phyloP scores from a whole-genome alignment of 2,329 filamentous ascomycete species.

The Penicillium sp. region DNA sequence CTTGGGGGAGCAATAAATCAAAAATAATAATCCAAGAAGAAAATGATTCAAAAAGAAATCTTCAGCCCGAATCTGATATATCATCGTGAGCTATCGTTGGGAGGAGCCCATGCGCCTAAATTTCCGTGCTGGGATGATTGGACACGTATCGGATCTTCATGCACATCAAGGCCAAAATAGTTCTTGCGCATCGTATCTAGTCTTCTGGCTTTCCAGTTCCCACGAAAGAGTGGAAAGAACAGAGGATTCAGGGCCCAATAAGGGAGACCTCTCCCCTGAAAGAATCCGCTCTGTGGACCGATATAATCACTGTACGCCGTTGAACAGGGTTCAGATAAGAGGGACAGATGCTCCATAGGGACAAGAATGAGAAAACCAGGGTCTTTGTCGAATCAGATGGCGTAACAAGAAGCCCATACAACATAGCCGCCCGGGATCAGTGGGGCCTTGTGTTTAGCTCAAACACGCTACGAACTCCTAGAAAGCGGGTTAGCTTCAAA shows the following conservation, averaged over 20 bases:
- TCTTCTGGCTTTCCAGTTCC: too few species aligned
- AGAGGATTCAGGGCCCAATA: background rate
- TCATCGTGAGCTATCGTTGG: conserved; percentile 32
- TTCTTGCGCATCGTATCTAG: background rate
- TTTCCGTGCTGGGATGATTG: conserved; percentile 9
- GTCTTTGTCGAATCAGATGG: conserved; percentile 1
- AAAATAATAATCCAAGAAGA: background rate
- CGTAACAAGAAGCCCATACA: conserved; percentile 12
- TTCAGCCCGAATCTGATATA: conserved; percentile 25
- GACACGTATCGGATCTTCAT: background rate
- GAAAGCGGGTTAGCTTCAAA: conserved; percentile 6
- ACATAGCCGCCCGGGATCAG: conserved; percentile 27
- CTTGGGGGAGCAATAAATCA: background rate
- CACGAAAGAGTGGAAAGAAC: background rate
- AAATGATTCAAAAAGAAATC: background rate
- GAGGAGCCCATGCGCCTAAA: conserved; percentile 17
- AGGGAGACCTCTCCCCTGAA: background rate
- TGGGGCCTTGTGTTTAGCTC: conserved; percentile 31
- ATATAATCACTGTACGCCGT: background rate
- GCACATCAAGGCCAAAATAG: background rate
- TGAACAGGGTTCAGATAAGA: background rate
- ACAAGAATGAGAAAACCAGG: background rate
- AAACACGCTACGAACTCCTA: conserved; percentile 34
- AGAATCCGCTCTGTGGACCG: background rate
- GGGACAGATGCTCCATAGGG: background rate